Conservation (phyloP, 129 eudicot species). For the Flaveria bidentis region DNA sequence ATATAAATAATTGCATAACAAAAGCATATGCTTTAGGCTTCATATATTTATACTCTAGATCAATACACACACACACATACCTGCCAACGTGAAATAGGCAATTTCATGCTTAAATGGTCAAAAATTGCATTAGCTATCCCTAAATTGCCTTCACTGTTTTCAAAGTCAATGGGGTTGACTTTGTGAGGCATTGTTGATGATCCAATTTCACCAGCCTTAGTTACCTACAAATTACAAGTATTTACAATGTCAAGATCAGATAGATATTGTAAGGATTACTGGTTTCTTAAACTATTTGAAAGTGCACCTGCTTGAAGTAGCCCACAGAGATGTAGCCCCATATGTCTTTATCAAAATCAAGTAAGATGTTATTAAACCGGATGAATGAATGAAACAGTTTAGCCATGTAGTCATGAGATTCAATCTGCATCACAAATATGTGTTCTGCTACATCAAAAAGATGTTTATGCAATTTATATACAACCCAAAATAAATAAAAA, state of each 20-base stretch:
- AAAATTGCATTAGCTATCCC: constrained; percentile 80
- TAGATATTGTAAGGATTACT: constrained; percentile 1
- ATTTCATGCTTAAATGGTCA: constrained; percentile 72
- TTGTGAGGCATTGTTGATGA: constrained; percentile 99
- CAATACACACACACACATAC: constrained; percentile 50
- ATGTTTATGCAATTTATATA: constrained; percentile 7
- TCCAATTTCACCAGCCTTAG: constrained; percentile 97
- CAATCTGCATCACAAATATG: constrained; percentile 63
- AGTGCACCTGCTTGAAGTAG: constrained; percentile 79
- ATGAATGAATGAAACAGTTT: constrained; percentile 73
- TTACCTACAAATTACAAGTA: constrained; percentile 51
- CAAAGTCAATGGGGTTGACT: constrained; percentile 97
- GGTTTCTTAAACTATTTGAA: neutral
- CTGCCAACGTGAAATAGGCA: constrained; percentile 98
- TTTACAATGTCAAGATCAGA: neutral
- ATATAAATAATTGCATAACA: neutral
- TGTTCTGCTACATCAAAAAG: constrained; percentile 6
- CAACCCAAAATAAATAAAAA: neutral
- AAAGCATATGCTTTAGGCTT: neutral
- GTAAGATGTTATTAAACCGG: constrained; percentile 82
- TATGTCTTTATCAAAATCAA: constrained; percentile 81
- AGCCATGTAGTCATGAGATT: constrained; percentile 97
- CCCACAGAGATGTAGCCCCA: constrained; percentile 97
- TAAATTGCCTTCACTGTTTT: constrained; percentile 96
- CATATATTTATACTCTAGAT: neutral